Conservation (phyloP, 441 rosid genomes). For the Erodium chrysanthum region DNA sequence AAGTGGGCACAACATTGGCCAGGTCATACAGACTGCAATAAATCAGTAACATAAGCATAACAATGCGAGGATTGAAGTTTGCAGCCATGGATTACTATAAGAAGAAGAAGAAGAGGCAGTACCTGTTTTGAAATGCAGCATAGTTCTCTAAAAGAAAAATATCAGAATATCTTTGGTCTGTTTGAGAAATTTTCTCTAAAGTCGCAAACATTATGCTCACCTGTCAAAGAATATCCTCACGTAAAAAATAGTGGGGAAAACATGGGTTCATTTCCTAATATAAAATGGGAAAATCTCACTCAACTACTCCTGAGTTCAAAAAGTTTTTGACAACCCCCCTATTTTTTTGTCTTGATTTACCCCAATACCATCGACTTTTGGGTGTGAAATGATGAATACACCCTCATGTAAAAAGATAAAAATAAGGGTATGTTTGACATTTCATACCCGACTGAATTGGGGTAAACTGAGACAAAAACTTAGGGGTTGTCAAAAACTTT, state of each 20-base stretch:
- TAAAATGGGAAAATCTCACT: too few species aligned
- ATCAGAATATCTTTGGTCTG: conserved; percentile 85
- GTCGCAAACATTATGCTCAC: conserved; percentile 93
- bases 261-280: background rate
- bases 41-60: conserved; percentile 22
- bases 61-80: conserved; percentile 1
- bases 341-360: too few species aligned
- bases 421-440: too few species aligned
- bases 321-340: too few species aligned
- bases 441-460: too few species aligned
- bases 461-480: too few species aligned
- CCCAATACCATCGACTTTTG: too few species aligned
- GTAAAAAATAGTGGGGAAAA: background rate
- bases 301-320: too few species aligned
- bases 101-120: background rate
- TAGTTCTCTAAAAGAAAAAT: conserved; percentile 88
- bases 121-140: conserved; percentile 99
- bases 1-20: conserved; percentile 89
- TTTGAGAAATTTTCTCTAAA: conserved; percentile 84
- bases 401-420: too few species aligned
- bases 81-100: background rate
- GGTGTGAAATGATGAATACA: too few species aligned
- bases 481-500: too few species aligned
- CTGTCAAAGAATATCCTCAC: conserved; percentile 37
- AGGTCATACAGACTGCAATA: conserved; percentile 82